phyloP scores from a whole-genome alignment of 305 asterid genomes.

The Stenogyne calaminthoides region DNA sequence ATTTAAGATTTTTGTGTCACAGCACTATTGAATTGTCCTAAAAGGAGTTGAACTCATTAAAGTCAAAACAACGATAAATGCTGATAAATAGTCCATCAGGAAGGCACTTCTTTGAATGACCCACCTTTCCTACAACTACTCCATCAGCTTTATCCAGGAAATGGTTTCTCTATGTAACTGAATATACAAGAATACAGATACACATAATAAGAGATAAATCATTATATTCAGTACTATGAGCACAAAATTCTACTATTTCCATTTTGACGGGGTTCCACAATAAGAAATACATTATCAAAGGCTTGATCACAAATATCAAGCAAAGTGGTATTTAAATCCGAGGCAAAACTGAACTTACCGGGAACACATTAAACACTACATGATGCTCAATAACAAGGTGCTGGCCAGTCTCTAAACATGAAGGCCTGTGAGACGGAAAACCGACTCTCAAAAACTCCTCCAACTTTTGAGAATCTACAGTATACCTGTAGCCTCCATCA shows the following conservation, averaged over 20 bases:
- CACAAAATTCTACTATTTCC: background rate
- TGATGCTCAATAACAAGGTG: conserved; percentile 97
- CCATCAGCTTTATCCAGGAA: background rate
- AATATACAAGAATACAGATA: background rate
- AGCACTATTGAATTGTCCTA: background rate
- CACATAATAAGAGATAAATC: background rate
- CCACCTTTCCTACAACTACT: background rate
- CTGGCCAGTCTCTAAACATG: conserved; percentile 93
- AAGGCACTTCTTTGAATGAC: conserved; percentile 2
- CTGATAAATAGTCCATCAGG: conserved; percentile 1
- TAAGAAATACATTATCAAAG: background rate
- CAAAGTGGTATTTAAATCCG: conserved; percentile 12
- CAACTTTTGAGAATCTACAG: conserved; percentile 74
- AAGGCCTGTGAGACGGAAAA: conserved; percentile 88
- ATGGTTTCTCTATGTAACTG: conserved; percentile 9
- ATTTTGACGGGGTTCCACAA: background rate
- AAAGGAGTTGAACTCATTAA: conserved; percentile 1
- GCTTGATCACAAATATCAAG: conserved; percentile 10
- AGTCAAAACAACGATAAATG: conserved; percentile 2
- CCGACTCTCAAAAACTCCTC: conserved; percentile 88
- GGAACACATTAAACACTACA: conserved; percentile 75
- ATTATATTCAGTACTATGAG: conserved; percentile 1
- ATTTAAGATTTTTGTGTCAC: conserved; percentile 6
- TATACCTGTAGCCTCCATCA: conserved; percentile 91
- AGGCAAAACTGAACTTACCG: conserved; percentile 54